A percentile compares a stretch with the other conserved stretches of the same genome.
Evolutionary conservation across 805 yeast genomes (phyloP).

Genomic region (Candida arabinofermentans): DNA sequence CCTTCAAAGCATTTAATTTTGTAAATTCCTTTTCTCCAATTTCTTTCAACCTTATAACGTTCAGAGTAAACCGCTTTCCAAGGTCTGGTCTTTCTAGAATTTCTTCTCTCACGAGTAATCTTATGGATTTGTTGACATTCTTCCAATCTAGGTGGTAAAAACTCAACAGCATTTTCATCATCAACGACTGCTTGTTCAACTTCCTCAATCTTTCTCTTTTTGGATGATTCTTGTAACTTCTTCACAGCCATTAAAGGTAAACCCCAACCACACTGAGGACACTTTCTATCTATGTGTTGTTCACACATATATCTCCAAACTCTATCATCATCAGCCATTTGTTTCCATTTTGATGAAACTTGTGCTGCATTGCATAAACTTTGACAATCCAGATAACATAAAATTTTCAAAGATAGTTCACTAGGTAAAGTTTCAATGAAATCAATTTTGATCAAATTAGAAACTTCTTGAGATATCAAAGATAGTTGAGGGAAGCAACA

Average conservation of each 20-base stretch:
- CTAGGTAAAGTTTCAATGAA: conserved; percentile 81
- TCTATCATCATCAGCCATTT: conserved; percentile 89
- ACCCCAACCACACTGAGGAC: conserved; percentile 99
- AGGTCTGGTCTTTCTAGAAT: conserved; percentile 57
- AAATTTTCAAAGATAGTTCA: conserved; percentile 78
- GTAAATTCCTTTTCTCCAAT: conserved; percentile 87
- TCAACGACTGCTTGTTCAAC: conserved; percentile 14
- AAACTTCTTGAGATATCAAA: conserved; percentile 75
- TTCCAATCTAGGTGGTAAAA: conserved; percentile 25
- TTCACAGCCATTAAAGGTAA: conserved; percentile 90
- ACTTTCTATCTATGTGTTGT: conserved; percentile 95
- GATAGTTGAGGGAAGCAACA: conserved; percentile 95
- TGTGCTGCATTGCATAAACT: conserved; percentile 94
- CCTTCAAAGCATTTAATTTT: conserved; percentile 63
- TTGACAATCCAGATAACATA: conserved; percentile 87
- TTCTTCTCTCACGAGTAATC: conserved; percentile 8
- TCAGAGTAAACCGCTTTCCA: conserved; percentile 96
- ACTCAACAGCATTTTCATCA: conserved; percentile 10
- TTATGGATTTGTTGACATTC: conserved; percentile 11
- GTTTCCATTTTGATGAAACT: conserved; percentile 84
- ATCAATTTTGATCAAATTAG: conserved; percentile 79
- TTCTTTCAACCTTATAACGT: conserved; percentile 83
- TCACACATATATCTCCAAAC: conserved; percentile 99
- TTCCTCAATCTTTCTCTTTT: conserved; percentile 24
- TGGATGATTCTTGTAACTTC: conserved; percentile 34